Percentiles rank a stretch among this genome's conserved stretches.
These are phyloP conservation scores for Russula sp. DNA, from an alignment of 768 basidiomycete genomes.

Conservation along the genomic window DNA sequence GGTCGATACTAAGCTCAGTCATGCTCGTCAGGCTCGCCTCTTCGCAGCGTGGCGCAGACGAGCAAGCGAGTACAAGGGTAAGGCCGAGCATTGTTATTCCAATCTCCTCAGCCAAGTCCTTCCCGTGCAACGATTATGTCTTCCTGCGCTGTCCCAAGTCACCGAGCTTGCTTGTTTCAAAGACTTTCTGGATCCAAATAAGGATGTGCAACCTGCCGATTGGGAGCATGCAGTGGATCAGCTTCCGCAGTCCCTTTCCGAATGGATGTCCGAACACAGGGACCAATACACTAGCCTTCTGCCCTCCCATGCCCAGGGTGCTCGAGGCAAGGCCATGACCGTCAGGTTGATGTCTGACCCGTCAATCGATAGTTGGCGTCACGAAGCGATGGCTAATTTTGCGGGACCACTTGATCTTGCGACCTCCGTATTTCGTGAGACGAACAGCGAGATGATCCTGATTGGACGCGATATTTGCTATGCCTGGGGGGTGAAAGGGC, in stretches of 20 bases:
- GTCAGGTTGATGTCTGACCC: slow-evolving; percentile 9
- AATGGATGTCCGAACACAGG: slow-evolving; percentile 14
- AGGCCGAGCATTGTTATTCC: slow-evolving; percentile 2
- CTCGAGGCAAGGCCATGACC: background rate
- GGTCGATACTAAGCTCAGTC: background rate
- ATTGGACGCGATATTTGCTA: slow-evolving; percentile 22
- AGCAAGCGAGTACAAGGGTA: background rate
- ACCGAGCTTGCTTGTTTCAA: slow-evolving; percentile 16
- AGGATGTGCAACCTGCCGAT: background rate
- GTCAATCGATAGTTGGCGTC: slow-evolving; percentile 7
- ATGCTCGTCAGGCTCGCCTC: slow-evolving; percentile 6
- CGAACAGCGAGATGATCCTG: background rate
- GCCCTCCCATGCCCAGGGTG: background rate
- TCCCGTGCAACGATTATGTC: slow-evolving; percentile 16
- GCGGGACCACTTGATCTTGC: slow-evolving; percentile 20
- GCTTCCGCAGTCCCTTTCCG: slow-evolving; percentile 13
- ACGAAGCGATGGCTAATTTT: background rate
- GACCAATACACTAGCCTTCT: background rate
- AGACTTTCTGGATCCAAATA: slow-evolving; percentile 9
- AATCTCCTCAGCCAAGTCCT: slow-evolving; percentile 11
- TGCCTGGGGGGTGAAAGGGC: slow-evolving; percentile 13
- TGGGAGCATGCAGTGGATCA: slow-evolving; percentile 4
- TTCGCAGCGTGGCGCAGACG: background rate
- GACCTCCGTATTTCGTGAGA: slow-evolving; percentile 11
- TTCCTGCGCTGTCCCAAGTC: slow-evolving; percentile 10